Conservation (phyloP, 495 filamentous ascomycete genomes). For the Aspergillus biplanus region DNA sequence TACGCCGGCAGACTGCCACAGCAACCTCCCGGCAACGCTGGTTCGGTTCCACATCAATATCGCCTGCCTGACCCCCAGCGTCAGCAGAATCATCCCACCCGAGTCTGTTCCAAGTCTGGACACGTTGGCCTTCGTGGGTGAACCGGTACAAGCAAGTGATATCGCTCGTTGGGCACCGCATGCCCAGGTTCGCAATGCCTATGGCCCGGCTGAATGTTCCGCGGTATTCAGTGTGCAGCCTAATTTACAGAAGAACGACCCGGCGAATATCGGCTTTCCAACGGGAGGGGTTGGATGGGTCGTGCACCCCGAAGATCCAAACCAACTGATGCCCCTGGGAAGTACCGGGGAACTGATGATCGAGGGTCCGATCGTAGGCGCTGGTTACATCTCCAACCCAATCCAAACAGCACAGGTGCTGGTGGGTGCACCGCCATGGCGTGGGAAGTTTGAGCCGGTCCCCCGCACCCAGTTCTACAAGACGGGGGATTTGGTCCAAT, state of each 20-base stretch:
- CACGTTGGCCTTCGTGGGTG: conserved; percentile 41
- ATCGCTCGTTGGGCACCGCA: conserved; percentile 2
- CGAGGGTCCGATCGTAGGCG: conserved; percentile 59
- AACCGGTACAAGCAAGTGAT: conserved; percentile 34
- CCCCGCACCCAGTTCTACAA: conserved; percentile 39
- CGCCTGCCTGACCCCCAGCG: conserved; percentile 31
- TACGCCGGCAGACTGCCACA: conserved; percentile 38
- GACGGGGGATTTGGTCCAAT: conserved; percentile 54
- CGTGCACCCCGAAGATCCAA: conserved; percentile 53
- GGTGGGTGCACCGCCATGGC: conserved; percentile 35
- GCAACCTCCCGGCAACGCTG: conserved; percentile 34
- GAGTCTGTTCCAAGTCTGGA: conserved; percentile 34
- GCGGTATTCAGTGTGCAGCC: not conserved
- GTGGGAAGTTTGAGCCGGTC: conserved; percentile 12
- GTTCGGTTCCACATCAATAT: conserved; percentile 27
- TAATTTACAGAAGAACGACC: conserved; percentile 1
- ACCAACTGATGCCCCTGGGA: conserved; percentile 57
- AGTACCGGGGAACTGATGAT: conserved; percentile 61
- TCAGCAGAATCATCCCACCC: conserved; percentile 23
- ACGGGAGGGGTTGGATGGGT: conserved; percentile 50
- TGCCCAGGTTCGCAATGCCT: conserved; percentile 11
- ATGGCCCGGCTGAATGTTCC: conserved; percentile 26
- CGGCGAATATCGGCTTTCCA: conserved; percentile 27
- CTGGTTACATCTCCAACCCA: conserved; percentile 52
- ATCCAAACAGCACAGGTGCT: conserved; percentile 48